Percentiles rank a stretch among this genome's conserved stretches.
Conservation (phyloP, 495 filamentous ascomycete genomes). For the Amorphotheca resinae region DNA sequence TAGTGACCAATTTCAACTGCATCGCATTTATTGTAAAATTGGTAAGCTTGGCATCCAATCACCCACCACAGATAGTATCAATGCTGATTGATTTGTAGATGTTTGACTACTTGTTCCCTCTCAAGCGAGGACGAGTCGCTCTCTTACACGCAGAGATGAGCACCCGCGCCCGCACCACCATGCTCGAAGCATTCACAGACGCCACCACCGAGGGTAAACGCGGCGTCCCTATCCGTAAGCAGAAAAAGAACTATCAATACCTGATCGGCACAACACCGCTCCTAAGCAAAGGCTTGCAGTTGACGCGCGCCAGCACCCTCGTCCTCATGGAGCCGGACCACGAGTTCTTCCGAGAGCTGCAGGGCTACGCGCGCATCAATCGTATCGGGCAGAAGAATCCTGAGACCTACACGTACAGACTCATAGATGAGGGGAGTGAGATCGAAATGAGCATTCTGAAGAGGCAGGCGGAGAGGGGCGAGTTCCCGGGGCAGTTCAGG, state of each 20-base stretch:
- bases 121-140: conserved; percentile 1
- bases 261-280: conserved; percentile 3
- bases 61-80: background rate
- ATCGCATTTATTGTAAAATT: conserved; percentile 8
- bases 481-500: conserved; percentile 12
- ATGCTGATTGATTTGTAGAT: background rate
- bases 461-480: conserved; percentile 2
- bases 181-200: conserved; percentile 4
- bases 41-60: conserved; percentile 7
- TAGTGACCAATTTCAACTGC: conserved; percentile 2
- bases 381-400: conserved; percentile 13
- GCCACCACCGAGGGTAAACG: background rate
- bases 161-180: background rate
- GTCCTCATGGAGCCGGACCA: conserved; percentile 12
- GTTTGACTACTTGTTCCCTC: conserved; percentile 1
- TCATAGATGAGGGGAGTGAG: conserved; percentile 2
- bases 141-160: background rate
- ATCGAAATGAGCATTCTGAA: conserved; percentile 3
- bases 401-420: background rate
- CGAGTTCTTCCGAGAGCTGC: conserved; percentile 4
- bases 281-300: conserved; percentile 7
- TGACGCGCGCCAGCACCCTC: conserved; percentile 8
- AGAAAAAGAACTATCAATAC: conserved; percentile 3
- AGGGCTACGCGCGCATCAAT: conserved; percentile 9
- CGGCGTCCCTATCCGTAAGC: background rate